Base-by-base conservation (phyloP, 257 asterid genomes). In the Petunia axillaris region DNA sequence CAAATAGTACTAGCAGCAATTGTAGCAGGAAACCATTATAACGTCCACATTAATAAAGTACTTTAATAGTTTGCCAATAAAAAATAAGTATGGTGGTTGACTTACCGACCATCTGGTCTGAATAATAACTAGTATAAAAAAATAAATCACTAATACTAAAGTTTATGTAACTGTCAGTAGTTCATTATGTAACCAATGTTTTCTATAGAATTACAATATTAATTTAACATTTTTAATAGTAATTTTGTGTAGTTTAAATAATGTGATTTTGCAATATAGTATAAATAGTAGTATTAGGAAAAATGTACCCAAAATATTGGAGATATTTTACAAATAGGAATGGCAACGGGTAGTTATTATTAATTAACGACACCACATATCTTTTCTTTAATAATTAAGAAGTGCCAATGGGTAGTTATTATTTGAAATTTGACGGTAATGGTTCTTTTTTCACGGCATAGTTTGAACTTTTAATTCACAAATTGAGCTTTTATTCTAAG, bases 141-240 rank as follows among this genome's bases (percentile, higher is more conserved):
- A 50, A 48, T 35, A 71, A 71, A 39, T 6, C 52, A 40, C 40
- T 40, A 39, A 38, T 39, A 10, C 10, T 4, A 38, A 64, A 8
- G 38, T 38, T 1, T 64, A 64, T 13, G 39, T 9, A 65, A 25
- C 25, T 48, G 2, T 4, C 11, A 64, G 1, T 46, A 44, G 40
- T 46, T 13, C 77, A 46, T 71, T 71, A 25, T 46, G 38, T 68
- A 67, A 68, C 76, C 9, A 73, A 25, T 13, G 62, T 50, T 67
- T 14, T 35, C 35, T 57, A 70, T 70, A 25, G 39, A 52, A 52
- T 2, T 52, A 4, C 11, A 13, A 52, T 52, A 52, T 52, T 52
- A 1, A 50, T 52, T 2, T 9, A 52, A 2, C 57, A 0, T 52
- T 52, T 52, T 9, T 2, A 46, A 70, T 38, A 16, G 58, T 16